Base-by-base conservation (phyloP, 257 asterid genomes). In the Solanum habrochaites region DNA sequence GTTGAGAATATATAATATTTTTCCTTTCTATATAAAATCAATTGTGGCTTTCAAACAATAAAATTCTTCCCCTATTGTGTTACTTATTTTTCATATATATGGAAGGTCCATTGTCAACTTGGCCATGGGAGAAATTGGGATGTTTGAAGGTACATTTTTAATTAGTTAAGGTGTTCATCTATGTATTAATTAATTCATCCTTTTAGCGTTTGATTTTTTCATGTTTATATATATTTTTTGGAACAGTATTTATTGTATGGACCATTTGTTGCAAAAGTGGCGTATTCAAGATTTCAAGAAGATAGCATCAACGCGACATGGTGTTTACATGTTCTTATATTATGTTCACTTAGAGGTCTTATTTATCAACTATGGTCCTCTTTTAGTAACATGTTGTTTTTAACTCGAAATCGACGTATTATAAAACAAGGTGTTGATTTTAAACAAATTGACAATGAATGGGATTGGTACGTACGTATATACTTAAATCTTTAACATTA, bases 81-180 rank as follows among this genome's bases (percentile, higher is more conserved):
- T 52, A 52, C 62, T 52, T 52, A 52, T 52, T 75, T 77, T 45
- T 14, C 39, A 25, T 45, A 77, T 60, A 60, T 72, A 94, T 94
- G 97, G 90, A 89, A 83, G 93, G 98, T 75, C 93, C 91, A 21
- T 89, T 95, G 83, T 90, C 90, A 86, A 80, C 94, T 73, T 95
- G 98, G 95, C 98, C 99, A 86, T 95, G 99, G 99, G 90, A 92
- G 84, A 43, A 88, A 84, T 87, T 94, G 91, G 97, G 97, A 45
- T 89, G 88, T 85, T 86, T 52, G 92, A 96, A 95, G 99, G 99
- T 52, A 52, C n/a, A 52, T 52, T 52, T 52, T 52, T 52, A 52
- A 52, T n/a, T n/a, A 18, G n/a, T 52, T 52, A 52, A 52, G 11
- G n/a, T 52, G 62, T 52, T 52, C 7, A 11, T 52, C 10, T 18